A percentile compares a stretch with the other conserved stretches of the same genome.
Evolutionary conservation across 805 yeast genomes (phyloP).

Genomic region (Saturnispora hagleri): DNA sequence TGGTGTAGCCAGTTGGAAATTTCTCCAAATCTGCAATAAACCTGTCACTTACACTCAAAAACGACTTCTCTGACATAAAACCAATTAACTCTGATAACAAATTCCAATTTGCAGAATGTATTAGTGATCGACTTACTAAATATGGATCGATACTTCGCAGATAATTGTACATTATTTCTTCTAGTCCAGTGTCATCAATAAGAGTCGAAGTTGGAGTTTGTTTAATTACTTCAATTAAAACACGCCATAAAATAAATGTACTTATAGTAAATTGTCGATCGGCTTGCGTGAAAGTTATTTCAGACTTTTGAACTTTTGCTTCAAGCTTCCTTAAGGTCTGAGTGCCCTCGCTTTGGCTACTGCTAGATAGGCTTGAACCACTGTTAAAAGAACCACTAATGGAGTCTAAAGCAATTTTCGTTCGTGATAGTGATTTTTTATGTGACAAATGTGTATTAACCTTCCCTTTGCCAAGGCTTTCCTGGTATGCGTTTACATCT

Average conservation of each 20-base stretch:
- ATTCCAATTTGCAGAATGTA: slow-evolving; percentile 90
- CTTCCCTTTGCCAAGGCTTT: slow-evolving; percentile 5
- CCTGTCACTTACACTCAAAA: slow-evolving; percentile 82
- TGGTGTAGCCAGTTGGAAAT: slow-evolving; percentile 45
- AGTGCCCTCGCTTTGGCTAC: neutral
- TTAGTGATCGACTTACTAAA: slow-evolving; percentile 53
- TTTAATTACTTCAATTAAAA: slow-evolving; percentile 81
- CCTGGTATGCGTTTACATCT: slow-evolving; percentile 22
- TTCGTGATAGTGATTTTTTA: slow-evolving; percentile 19
- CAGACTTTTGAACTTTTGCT: slow-evolving; percentile 31
- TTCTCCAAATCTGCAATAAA: slow-evolving; percentile 90
- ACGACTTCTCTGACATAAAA: slow-evolving; percentile 77
- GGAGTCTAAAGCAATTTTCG: slow-evolving; percentile 7
- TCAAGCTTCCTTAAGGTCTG: slow-evolving; percentile 17
- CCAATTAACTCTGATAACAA: slow-evolving; percentile 84
- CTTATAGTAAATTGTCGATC: slow-evolving; percentile 82
- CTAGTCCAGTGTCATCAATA: slow-evolving; percentile 75
- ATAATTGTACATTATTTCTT: slow-evolving; percentile 89
- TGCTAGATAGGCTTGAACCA: neutral
- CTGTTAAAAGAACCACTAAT: neutral
- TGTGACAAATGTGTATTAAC: slow-evolving; percentile 11
- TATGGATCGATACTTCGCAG: slow-evolving; percentile 79
- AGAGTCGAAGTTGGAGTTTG: slow-evolving; percentile 69
- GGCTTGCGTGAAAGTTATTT: slow-evolving; percentile 68
- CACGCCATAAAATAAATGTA: slow-evolving; percentile 84